Percentiles rank a stretch among this genome's conserved stretches.
Evolutionary conservation across 352 stramenopile species (phyloP).

Genomic region (Phytophthora cryptogea): DNA sequence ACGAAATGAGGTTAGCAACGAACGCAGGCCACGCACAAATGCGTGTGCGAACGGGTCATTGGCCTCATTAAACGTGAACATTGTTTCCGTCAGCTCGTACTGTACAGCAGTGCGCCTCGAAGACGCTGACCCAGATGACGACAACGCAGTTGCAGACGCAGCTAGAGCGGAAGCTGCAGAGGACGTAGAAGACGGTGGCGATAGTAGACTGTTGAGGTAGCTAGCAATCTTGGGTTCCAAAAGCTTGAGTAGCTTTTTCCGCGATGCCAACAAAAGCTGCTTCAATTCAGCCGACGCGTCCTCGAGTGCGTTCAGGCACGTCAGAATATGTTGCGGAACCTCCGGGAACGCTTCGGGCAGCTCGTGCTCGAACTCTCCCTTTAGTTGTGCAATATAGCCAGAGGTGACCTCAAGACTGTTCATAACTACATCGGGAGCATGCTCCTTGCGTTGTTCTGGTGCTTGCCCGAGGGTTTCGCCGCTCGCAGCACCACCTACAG

Average conservation of each 20-base stretch:
- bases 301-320: slow-evolving; percentile 73
- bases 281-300: slow-evolving; percentile 70
- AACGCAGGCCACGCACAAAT: slow-evolving; percentile 68
- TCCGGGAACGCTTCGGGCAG: slow-evolving; percentile 74
- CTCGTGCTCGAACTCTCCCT: slow-evolving; percentile 73
- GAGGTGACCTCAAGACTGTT: slow-evolving; percentile 80
- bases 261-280: slow-evolving; percentile 66
- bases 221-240: slow-evolving; percentile 73
- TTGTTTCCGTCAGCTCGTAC: slow-evolving; percentile 85
- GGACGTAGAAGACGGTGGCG: slow-evolving; percentile 37
- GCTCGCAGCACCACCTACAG: slow-evolving; percentile 30
- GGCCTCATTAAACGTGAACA: slow-evolving; percentile 88
- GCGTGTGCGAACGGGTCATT: slow-evolving; percentile 86
- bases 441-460: slow-evolving; percentile 58
- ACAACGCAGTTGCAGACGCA: slow-evolving; percentile 37
- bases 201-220: slow-evolving; percentile 57
- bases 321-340: slow-evolving; percentile 72
- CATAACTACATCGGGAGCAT: slow-evolving; percentile 75
- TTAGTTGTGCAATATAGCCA: slow-evolving; percentile 84
- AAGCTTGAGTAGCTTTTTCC: slow-evolving; percentile 80
- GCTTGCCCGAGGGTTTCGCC: slow-evolving; percentile 16
- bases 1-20: slow-evolving; percentile 57
- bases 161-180: slow-evolving; percentile 36
- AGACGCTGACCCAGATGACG: slow-evolving; percentile 26
- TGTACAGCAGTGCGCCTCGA: slow-evolving; percentile 50